Evolutionary conservation across 352 stramenopile genomes (phyloP).

Genomic region (Globisporangium okanoganense): DNA sequence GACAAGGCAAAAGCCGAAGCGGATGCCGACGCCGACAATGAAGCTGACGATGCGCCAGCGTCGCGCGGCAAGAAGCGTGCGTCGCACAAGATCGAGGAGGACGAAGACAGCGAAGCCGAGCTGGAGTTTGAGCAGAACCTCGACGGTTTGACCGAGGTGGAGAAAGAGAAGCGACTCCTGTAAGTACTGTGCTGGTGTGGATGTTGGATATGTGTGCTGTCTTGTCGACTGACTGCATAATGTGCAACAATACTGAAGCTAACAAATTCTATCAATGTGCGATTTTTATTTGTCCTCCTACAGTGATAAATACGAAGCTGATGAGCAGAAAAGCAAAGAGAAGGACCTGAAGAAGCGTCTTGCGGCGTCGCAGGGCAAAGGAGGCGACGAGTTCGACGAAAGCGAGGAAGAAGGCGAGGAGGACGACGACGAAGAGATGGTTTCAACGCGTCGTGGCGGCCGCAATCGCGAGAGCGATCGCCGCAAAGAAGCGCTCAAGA

Average conservation of each 20-base stretch:
- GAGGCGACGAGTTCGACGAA: constrained; percentile 24
- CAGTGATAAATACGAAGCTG: constrained; percentile 81
- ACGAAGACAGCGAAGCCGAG: constrained; percentile 51
- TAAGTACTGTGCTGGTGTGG: constrained; percentile 18
- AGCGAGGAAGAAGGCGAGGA: constrained; percentile 31
- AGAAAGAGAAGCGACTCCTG: constrained; percentile 84
- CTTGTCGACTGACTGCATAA: no score
- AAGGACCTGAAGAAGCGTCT: constrained; percentile 78
- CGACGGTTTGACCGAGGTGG: constrained; percentile 73
- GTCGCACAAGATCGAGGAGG: constrained; percentile 36
- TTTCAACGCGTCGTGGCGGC: constrained; percentile 48
- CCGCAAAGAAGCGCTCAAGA: constrained; percentile 77
- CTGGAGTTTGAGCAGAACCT: constrained; percentile 39
- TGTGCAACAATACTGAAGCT: background rate
- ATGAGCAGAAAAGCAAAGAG: constrained; percentile 81
- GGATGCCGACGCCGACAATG: constrained; percentile 54
- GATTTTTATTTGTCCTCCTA: background rate
- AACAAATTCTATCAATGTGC: no score
- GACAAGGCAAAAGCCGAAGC: constrained; percentile 41
- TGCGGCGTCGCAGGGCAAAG: constrained; percentile 49
- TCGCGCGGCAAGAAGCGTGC: constrained; percentile 31
- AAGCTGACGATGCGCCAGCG: constrained; percentile 34
- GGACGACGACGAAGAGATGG: constrained; percentile 40
- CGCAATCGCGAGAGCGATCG: constrained; percentile 63
- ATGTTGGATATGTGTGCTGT: background rate